Conservation (phyloP, 495 filamentous ascomycete species). For the Xylaria nigripes region DNA sequence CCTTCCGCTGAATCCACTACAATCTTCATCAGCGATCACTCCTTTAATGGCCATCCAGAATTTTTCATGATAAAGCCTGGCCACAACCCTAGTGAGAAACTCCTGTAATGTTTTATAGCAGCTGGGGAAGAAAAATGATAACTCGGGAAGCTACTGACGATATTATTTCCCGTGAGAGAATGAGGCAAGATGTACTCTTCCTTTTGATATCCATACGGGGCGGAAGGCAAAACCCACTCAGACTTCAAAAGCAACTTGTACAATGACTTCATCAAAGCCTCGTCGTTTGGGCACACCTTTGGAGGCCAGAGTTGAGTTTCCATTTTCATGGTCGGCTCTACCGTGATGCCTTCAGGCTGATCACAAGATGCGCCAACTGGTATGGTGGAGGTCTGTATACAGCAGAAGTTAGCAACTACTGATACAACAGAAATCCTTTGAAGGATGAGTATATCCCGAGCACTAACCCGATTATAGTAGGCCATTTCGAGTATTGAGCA, state of each 20-base stretch:
- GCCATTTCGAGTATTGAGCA: not conserved
- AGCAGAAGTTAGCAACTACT: not conserved
- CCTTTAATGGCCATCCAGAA: not conserved
- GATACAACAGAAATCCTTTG: not conserved
- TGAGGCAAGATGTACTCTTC: not conserved
- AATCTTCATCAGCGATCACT: not conserved
- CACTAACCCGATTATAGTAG: not conserved
- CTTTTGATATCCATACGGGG: not conserved
- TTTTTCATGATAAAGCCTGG: not conserved
- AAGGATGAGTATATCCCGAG: not conserved
- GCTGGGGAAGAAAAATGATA: not conserved
- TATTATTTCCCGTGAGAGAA: not conserved
- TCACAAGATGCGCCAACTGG: not conserved
- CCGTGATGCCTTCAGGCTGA: not conserved
- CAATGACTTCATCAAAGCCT: not conserved
- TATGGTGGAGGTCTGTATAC: not conserved
- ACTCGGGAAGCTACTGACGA: not conserved
- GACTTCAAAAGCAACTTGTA: not conserved
- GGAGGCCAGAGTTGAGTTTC: not conserved
- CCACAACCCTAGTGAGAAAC: too few relatives aligned
- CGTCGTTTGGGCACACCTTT: not conserved
- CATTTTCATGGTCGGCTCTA: not conserved
- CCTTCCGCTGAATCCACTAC: not conserved
- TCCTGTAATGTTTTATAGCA: too few relatives aligned
- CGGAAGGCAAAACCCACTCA: not conserved